Evolutionary conservation across 352 stramenopile species (phyloP).

Genomic region (Hyaloperonospora arabidopsidis): DNA sequence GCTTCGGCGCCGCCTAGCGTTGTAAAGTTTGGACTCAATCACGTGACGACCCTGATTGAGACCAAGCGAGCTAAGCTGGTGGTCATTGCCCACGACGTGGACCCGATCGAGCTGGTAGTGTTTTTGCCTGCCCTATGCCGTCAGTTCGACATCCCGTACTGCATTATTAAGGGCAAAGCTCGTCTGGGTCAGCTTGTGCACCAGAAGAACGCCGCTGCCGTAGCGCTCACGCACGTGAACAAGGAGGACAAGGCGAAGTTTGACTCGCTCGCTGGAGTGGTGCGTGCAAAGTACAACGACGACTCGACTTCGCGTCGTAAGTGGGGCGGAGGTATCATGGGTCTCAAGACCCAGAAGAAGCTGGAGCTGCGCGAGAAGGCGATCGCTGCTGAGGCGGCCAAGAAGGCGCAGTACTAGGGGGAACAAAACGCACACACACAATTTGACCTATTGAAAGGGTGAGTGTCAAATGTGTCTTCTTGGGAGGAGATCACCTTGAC

Average conservation of each 20-base stretch:
- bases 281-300: constrained; percentile 97
- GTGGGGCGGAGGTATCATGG: constrained; percentile 99
- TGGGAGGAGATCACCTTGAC: constrained; percentile 11
- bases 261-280: constrained; percentile 88
- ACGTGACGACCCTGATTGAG: constrained; percentile 98
- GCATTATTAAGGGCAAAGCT: constrained; percentile 99
- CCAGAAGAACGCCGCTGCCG: constrained; percentile 96
- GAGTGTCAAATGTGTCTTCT: constrained; percentile 9
- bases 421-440: neutral
- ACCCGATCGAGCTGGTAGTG: constrained; percentile 97
- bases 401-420: constrained; percentile 95
- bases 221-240: constrained; percentile 95
- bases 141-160: constrained; percentile 99
- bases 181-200: constrained; percentile 97
- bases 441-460: constrained; percentile 8
- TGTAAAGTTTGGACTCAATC: constrained; percentile 98
- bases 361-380: constrained; percentile 97
- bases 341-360: constrained; percentile 99
- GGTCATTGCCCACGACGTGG: constrained; percentile 98
- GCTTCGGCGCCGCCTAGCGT: constrained; percentile 83
- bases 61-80: constrained; percentile 99
- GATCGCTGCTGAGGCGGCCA: constrained; percentile 95
- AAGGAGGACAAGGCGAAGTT: constrained; percentile 98
- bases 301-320: constrained; percentile 88
- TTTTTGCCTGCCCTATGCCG: constrained; percentile 97